Evolutionary conservation across 2,329 filamentous ascomycete species (phyloP).

Genomic region (Corynespora cassiicola): DNA sequence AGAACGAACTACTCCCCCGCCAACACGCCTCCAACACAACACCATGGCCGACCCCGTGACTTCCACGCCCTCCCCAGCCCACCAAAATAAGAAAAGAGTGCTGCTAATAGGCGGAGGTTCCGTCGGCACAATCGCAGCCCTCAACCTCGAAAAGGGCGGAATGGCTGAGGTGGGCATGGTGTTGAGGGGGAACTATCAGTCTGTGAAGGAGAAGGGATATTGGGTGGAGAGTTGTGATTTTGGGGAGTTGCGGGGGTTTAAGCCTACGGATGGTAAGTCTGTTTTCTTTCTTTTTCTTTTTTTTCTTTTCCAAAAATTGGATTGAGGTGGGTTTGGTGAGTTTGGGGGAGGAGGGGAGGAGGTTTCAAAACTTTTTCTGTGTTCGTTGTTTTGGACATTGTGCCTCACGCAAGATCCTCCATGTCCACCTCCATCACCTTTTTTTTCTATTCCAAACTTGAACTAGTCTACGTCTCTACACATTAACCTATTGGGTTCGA

Average conservation of each 20-base stretch:
- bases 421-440: too few relatives aligned
- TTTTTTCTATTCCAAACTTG: too few relatives aligned
- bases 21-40: constrained; percentile 8
- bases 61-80: constrained; percentile 1
- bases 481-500: too few relatives aligned
- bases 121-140: constrained; percentile 63
- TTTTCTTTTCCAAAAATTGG: too few relatives aligned
- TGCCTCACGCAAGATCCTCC: too few relatives aligned
- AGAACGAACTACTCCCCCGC: constrained; percentile 1
- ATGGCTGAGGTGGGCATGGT: constrained; percentile 61
- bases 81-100: constrained; percentile 47
- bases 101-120: constrained; percentile 63
- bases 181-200: constrained; percentile 62
- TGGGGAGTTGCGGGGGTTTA: constrained; percentile 58
- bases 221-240: constrained; percentile 63
- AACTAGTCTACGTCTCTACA: too few relatives aligned
- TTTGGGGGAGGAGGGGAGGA: too few relatives aligned
- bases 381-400: too few relatives aligned
- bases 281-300: neutral
- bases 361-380: too few relatives aligned
- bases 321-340: too few relatives aligned
- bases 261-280: constrained; percentile 51
- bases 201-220: constrained; percentile 58
- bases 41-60: constrained; percentile 2
- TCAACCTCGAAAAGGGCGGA: constrained; percentile 60